These are phyloP conservation scores for Neoascochyta sp. DNA, from an alignment of 2,329 filamentous ascomycete genomes.

Conservation along the genomic window DNA sequence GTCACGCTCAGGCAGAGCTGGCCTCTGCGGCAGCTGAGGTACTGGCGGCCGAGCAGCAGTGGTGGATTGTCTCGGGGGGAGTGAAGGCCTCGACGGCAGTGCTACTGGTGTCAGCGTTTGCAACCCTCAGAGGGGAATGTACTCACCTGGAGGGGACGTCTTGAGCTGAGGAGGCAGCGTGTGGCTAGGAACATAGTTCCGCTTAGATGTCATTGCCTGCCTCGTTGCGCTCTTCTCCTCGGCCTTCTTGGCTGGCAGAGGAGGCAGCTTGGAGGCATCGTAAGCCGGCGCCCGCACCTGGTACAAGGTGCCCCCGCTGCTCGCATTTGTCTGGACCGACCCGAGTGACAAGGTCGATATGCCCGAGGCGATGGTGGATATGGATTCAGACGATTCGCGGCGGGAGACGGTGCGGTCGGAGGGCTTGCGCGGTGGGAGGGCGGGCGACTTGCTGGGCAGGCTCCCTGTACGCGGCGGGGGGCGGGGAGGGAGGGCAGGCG, in stretches of 20 bases:
- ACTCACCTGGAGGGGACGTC: slow-evolving; percentile 25
- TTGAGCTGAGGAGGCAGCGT: slow-evolving; percentile 26
- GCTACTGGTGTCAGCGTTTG: slow-evolving; percentile 13
- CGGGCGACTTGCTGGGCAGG: slow-evolving; percentile 37
- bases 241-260: slow-evolving; percentile 51
- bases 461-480: slow-evolving; percentile 50
- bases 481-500: slow-evolving; percentile 34
- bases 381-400: slow-evolving; percentile 46
- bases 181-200: slow-evolving; percentile 22
- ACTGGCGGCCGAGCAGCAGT: slow-evolving; percentile 7
- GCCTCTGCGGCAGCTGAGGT: slow-evolving; percentile 12
- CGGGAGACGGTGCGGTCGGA: slow-evolving; percentile 39
- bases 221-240: slow-evolving; percentile 38
- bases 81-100: slow-evolving; percentile 17
- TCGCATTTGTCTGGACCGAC: slow-evolving; percentile 44
- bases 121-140: slow-evolving; percentile 5
- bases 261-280: slow-evolving; percentile 53
- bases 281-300: slow-evolving; percentile 55
- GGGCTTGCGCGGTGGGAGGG: slow-evolving; percentile 44
- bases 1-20: slow-evolving; percentile 14
- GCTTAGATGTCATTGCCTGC: slow-evolving; percentile 36
- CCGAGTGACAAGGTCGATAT: slow-evolving; percentile 49
- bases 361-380: slow-evolving; percentile 49
- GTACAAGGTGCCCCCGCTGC: slow-evolving; percentile 31
- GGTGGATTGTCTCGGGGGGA: slow-evolving; percentile 17